These are phyloP conservation scores for Diplodia mutila DNA, from an alignment of 2,329 filamentous ascomycete species.

Conservation along the genomic window DNA sequence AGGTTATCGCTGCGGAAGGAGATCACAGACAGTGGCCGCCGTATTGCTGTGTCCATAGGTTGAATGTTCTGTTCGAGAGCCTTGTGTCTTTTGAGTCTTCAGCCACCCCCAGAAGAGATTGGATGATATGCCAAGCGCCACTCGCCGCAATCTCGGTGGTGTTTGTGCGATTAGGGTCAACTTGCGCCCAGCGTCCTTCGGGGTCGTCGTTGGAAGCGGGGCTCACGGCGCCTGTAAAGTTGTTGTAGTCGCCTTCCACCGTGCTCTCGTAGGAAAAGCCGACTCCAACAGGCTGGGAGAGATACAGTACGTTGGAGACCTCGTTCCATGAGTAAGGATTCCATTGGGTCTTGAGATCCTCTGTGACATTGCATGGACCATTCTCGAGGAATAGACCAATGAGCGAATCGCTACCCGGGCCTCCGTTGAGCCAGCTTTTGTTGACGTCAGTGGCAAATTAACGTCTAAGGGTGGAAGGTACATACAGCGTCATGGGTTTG, in stretches of 20 bases:
- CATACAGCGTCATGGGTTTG: constrained; percentile 3
- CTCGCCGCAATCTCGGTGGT: constrained; percentile 42
- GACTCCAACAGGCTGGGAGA: constrained; percentile 45
- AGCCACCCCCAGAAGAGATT: constrained; percentile 41
- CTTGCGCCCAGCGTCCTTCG: not conserved
- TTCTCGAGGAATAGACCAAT: constrained; percentile 42
- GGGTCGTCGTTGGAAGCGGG: constrained; percentile 45
- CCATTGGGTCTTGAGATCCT: constrained; percentile 40
- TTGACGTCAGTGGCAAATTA: not conserved
- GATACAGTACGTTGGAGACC: constrained; percentile 44
- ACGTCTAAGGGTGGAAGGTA: not conserved
- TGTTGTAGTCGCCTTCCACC: not conserved
- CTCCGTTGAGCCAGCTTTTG: constrained; percentile 29
- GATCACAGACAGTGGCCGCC: constrained; percentile 48
- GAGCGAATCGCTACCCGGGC: constrained; percentile 51
- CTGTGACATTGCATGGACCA: constrained; percentile 51
- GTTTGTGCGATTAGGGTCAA: constrained; percentile 28
- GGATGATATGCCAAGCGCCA: constrained; percentile 43
- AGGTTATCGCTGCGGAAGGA: too few species aligned
- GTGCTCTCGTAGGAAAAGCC: constrained; percentile 45
- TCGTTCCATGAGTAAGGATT: constrained; percentile 48
- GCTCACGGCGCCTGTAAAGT: constrained; percentile 35
- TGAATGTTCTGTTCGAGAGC: constrained; percentile 46
- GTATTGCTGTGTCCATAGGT: constrained; percentile 55
- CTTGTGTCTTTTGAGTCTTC: constrained; percentile 54